These are phyloP conservation scores for Hymenoscyphus fraxineus DNA, from an alignment of 2,329 filamentous ascomycete species.

Conservation along the genomic window DNA sequence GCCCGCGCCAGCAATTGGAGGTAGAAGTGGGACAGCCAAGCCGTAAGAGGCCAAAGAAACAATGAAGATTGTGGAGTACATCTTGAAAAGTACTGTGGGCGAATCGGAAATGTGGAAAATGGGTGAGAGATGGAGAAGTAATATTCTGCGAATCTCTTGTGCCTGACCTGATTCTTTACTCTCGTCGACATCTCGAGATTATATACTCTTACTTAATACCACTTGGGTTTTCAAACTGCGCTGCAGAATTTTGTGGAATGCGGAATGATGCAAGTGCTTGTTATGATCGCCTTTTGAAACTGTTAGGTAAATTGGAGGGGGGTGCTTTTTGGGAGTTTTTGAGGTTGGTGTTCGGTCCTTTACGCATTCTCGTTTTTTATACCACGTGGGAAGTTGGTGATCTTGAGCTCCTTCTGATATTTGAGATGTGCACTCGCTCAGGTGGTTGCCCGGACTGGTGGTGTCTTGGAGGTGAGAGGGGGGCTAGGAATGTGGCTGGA, in stretches of 20 bases:
- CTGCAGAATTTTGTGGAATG: not conserved
- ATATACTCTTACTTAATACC: not conserved
- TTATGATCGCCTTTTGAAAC: not conserved
- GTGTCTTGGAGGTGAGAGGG: not conserved
- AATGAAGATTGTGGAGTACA: not conserved
- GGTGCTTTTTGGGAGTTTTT: not conserved
- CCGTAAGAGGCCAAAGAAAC: not conserved
- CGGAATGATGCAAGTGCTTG: not conserved
- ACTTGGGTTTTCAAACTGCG: not conserved
- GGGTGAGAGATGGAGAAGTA: not conserved
- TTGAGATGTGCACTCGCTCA: not conserved
- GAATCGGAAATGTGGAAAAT: not conserved
- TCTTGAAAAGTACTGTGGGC: not conserved
- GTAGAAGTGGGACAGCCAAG: not conserved
- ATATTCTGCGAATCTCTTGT: not conserved
- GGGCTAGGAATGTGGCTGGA: not conserved
- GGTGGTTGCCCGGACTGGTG: not conserved
- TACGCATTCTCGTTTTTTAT: not conserved
- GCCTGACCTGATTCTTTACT: not conserved
- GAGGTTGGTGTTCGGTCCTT: not conserved
- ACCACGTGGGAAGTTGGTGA: not conserved
- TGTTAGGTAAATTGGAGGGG: not conserved
- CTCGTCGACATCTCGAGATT: not conserved
- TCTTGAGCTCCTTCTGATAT: not conserved
- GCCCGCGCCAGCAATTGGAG: not conserved